Evolutionary conservation across 2,329 filamentous ascomycete species (phyloP), one percentile per base, ranked within the genome.

Genomic region (Penicillium occitanis): DNA sequence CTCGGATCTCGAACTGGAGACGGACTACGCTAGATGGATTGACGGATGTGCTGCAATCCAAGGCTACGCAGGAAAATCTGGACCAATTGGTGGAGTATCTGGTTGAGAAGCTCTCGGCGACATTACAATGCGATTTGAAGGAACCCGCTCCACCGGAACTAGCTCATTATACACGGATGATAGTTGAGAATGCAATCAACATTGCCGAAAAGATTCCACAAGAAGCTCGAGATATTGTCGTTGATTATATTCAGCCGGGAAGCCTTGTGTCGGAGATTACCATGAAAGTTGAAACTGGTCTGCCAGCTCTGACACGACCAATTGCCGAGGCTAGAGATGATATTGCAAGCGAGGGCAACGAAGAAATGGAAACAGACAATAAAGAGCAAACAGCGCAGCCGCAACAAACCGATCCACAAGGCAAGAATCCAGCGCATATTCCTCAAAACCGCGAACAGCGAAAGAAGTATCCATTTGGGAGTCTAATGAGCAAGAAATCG

Each of bases 11-110:
- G 67, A 92, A 90, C 74, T 99, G 95, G 95, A 88, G 95, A 67
- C 88, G 98, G 79, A 89, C 94, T 3, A 99, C 95, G 2, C 83
- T 98, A 17, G 95, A 99, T 73, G 95, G 94, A n/a, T 83, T 99
- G 19, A 86, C 89, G 69, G 88, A 90, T 62, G 78, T 86, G 42
- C 84, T 98, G 19, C 84, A 86, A 65, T 87, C 89, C 3, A 81
- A 87, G 0, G 84, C 89, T 64, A 89, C 88, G 53, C 83, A 84
- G 13, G 86, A 90, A 11, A 86, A 93, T 77, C 88, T 89, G 35
- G 79, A 85, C 7, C 83, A 87, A 63, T 87, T 97, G 66, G 91
- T 90, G 33, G 87, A 88, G 64, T 86, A 87, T 72, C 85, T 91
- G 14, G 90, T 92, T 10, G 83, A 83, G 58, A 88, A 88, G 70